These are phyloP conservation scores for Sporothrix brunneoviolacea DNA, from an alignment of 2,329 filamentous ascomycete species.

Conservation along the genomic window DNA sequence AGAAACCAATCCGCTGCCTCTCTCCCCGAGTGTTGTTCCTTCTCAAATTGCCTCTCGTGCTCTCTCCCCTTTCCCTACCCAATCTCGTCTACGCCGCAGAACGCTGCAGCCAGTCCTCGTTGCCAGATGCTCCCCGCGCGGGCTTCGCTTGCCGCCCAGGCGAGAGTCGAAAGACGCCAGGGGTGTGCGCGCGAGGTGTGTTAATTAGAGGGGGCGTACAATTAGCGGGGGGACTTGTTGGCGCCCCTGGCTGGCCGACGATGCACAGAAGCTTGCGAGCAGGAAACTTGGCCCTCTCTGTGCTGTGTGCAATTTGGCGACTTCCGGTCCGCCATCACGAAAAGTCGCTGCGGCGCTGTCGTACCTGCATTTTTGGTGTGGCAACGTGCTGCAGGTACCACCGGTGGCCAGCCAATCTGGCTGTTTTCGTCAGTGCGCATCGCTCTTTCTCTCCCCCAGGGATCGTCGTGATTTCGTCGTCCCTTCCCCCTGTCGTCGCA, in stretches of 20 bases:
- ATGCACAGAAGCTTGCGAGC: background rate
- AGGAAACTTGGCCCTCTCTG: background rate
- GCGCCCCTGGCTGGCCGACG: background rate
- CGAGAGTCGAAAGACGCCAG: background rate
- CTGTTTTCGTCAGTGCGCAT: slow-evolving; percentile 9
- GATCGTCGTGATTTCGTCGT: slow-evolving; percentile 4
- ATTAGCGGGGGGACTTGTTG: background rate
- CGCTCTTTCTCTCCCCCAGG: background rate
- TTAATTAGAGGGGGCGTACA: background rate
- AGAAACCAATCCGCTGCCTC: too few relatives aligned
- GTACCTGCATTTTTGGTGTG: too few relatives aligned
- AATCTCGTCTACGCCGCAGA: background rate
- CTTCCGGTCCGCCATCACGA: too few relatives aligned
- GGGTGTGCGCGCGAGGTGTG: slow-evolving; percentile 2
- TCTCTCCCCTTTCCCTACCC: too few relatives aligned
- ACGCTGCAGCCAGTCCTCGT: background rate
- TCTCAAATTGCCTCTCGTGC: too few relatives aligned
- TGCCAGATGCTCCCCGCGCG: too few relatives aligned
- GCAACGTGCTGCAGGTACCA: background rate
- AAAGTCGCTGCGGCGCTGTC: too few relatives aligned
- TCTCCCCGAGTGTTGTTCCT: too few relatives aligned
- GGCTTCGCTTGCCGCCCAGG: too few relatives aligned
- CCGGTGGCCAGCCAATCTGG: background rate
- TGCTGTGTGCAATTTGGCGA: too few relatives aligned
- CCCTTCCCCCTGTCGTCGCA: slow-evolving; percentile 4